These are phyloP conservation scores for Trifolium fragiferum DNA, from an alignment of 306 rosid species.

Conservation along the genomic window DNA sequence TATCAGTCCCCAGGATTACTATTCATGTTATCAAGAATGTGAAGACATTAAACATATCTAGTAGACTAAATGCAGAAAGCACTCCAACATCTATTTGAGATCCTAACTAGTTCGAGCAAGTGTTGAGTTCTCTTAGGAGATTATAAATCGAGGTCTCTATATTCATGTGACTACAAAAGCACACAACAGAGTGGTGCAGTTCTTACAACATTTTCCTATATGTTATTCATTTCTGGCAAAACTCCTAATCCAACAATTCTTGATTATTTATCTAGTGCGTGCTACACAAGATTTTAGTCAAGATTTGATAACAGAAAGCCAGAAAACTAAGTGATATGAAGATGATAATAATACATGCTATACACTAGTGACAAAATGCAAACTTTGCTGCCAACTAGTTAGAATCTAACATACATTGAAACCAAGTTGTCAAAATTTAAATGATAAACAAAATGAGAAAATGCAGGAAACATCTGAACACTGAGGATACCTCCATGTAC, in stretches of 20 bases:
- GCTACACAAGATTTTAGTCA: not conserved
- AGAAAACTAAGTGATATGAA: not conserved
- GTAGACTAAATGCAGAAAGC: not conserved
- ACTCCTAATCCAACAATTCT: not conserved
- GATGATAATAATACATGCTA: not conserved
- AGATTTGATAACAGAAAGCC: not conserved
- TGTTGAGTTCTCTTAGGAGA: not conserved
- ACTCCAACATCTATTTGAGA: too few relatives aligned
- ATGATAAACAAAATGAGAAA: not conserved
- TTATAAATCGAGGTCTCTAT: not conserved
- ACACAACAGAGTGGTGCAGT: not conserved
- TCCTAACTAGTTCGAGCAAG: too few relatives aligned
- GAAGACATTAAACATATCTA: not conserved
- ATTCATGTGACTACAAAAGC: not conserved
- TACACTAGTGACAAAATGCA: not conserved
- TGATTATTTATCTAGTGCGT: not conserved
- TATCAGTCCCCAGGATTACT: conserved; percentile 4
- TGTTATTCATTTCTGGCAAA: not conserved
- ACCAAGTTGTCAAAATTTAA: conserved; percentile 9
- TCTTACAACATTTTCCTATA: conserved; percentile 1
- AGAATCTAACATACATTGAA: not conserved
- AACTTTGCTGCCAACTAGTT: conserved; percentile 1
- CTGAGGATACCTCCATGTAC: conserved; percentile 61
- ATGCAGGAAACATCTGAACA: not conserved
- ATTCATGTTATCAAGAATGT: not conserved